Base-by-base conservation (phyloP, 345 rosid genomes). In the Pistacia atlantica region DNA sequence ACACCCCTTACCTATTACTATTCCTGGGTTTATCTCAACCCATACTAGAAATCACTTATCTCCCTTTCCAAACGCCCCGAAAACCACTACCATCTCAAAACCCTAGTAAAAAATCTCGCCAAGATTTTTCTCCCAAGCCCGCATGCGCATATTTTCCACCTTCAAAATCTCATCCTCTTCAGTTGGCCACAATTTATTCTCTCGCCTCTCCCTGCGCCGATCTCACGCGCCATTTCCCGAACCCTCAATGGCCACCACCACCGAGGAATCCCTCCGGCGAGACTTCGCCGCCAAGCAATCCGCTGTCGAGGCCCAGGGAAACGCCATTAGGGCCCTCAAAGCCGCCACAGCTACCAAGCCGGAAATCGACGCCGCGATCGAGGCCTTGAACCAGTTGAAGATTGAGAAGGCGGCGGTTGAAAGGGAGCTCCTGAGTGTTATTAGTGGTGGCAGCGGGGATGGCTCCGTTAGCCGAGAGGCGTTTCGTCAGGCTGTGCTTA, bases 351-450 rank as follows among this genome's bases (percentile, higher is more conserved):
- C 89, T 5, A n/a, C 84, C 5, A 89, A 88, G 80, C 64, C 82
- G 3, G 91, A 90, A 17, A 85, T 95, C 78, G 97, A 93, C 2
- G 83, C 92, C 31, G 98, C 99, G 8, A 88, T 95, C 10, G 96
- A 84, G 18, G 80, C 81, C 0, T 85, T 95, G 48, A 95, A 81
- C 79, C 79, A 67, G 20, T 71, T 93, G 76, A 95, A 95, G 83
- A 80, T 91, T 10, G 92, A 88, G 78, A 95, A 90, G 81, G 79
- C 96, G 17, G 68, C 89, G 55, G 84, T 95, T 28, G 98, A 95
- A 90, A 91, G 73, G 79, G 84, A 84, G 84, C 97, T 95, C 25
- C 92, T 84, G 25, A 86, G 89, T 38, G 77, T 80, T 48, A 87
- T 91, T 56, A 69, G 80, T 63, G 85, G 91, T 8, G 52, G 28